Conservation (phyloP, 495 filamentous ascomycete genomes). For the Aspergillus campestris region DNA sequence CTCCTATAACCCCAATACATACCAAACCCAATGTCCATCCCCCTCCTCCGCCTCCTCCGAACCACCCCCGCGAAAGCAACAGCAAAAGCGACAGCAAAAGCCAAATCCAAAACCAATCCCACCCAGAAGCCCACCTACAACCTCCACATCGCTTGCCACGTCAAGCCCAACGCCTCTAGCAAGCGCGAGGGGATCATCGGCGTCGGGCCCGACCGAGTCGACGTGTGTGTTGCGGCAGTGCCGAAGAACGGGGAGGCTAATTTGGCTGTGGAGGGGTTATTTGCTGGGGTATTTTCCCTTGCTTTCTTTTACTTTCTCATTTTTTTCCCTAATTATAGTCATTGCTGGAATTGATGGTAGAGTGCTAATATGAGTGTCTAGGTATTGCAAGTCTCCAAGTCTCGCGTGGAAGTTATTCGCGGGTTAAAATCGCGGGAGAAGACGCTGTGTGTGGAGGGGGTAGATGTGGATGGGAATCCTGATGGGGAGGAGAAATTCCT, state of each 20-base stretch:
- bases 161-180: constrained; percentile 57
- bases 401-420: constrained; percentile 52
- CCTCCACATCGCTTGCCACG: constrained; percentile 47
- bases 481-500: constrained; percentile 22
- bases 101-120: constrained; percentile 1
- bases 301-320: neutral
- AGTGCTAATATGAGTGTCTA: constrained; percentile 18
- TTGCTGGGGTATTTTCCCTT: constrained; percentile 47
- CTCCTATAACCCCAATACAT: neutral
- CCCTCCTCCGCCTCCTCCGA: constrained; percentile 21
- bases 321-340: neutral
- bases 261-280: constrained; percentile 51
- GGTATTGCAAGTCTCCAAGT: constrained; percentile 54
- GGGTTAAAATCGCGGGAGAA: constrained; percentile 56
- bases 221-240: constrained; percentile 54
- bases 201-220: constrained; percentile 45
- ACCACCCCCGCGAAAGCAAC: neutral
- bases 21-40: constrained; percentile 7
- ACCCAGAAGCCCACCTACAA: constrained; percentile 9
- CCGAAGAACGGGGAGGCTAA: constrained; percentile 61
- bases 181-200: constrained; percentile 48
- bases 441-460: constrained; percentile 33
- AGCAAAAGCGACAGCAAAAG: constrained; percentile 3
- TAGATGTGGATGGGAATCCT: constrained; percentile 17
- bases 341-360: neutral